Conservation (phyloP, 257 asterid species). For the Plantago major region DNA sequence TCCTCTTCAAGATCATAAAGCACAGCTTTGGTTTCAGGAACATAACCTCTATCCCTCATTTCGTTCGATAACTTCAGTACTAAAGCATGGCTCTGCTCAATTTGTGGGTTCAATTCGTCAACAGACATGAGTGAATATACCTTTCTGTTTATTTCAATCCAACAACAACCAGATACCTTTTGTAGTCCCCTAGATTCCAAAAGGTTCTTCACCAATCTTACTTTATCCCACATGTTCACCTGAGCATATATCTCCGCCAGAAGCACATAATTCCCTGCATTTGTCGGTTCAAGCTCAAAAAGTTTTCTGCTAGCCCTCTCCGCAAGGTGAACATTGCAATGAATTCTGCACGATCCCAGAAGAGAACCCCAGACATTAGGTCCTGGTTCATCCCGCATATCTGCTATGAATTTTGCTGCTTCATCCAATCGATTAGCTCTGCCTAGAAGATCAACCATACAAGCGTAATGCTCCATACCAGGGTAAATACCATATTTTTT, state of each 20-base stretch:
- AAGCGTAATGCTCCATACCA: constrained; percentile 77
- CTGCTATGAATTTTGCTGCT: constrained; percentile 65
- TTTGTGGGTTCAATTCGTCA: constrained; percentile 74
- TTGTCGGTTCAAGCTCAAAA: constrained; percentile 79
- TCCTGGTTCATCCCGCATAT: constrained; percentile 75
- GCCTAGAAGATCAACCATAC: constrained; percentile 89
- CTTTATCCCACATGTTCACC: constrained; percentile 86
- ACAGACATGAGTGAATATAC: constrained; percentile 47
- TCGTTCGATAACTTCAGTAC: constrained; percentile 50
- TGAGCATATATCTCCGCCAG: constrained; percentile 77
- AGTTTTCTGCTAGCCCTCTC: constrained; percentile 67
- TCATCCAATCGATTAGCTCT: constrained; percentile 76
- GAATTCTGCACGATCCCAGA: constrained; percentile 84
- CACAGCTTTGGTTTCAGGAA: constrained; percentile 65
- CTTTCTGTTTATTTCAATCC: constrained; percentile 70
- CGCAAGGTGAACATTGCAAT: constrained; percentile 69
- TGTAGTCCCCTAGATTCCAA: constrained; percentile 65
- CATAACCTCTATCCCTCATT: constrained; percentile 74
- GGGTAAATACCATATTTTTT: constrained; percentile 48
- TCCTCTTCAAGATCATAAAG: constrained; percentile 63
- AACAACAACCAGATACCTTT: constrained; percentile 79
- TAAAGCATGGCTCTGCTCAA: constrained; percentile 69
- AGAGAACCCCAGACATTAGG: constrained; percentile 86
- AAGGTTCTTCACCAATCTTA: constrained; percentile 59
- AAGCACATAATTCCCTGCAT: constrained; percentile 91